Evolutionary conservation across 2,329 filamentous ascomycete genomes (phyloP), one percentile per base, ranked within the genome.

Genomic region (Fusarium sp.): DNA sequence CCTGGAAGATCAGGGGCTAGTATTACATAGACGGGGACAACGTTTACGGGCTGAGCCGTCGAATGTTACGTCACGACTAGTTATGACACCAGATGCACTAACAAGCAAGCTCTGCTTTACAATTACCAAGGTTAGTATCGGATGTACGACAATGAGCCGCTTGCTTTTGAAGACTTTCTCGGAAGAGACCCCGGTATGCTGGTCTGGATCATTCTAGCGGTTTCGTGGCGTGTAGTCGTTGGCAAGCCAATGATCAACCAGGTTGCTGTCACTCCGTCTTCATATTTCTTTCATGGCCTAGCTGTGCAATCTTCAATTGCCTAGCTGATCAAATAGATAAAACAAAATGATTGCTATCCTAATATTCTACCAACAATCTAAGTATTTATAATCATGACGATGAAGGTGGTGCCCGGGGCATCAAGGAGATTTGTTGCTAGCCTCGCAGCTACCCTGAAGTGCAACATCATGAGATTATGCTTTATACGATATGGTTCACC

Each of bases 51-150:
- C 30, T 57, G 43, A 21, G 54, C 67, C 67, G 67, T 19, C 10
- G 10, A 45, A 6, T 37, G 43, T 37, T 70, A 70, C 67, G 67
- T 70, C 67, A 70, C 39, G 43, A 67, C 57, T 43, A 45, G 28
- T 18, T 37, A 30, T 49, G 43, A 42, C 39, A 63, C 19, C 30
- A 46, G 28, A 23, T 41, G 13, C 44, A 62, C 50, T 45, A 50
- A 57, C 8, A n/a, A 31, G 11, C 48, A 9, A 43, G 34, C 23
- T 57, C 21, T 28, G 13, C 11, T 28, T 28, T 28, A 13, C 11
- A 13, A 59, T 26, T 25, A 37, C 34, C 34, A 55, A 53, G 60
- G 19, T 16, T 52, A 43, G 41, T 34, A 23, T 37, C 25, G 50
- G 57, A 21, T 45, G 19, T 13, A 31, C n/a, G 13, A 26, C 6